Evolutionary conservation across 192 early-diverging fungal genomes (phyloP), one percentile per base, ranked within the genome.

Genomic region (Coemansia sp.): DNA sequence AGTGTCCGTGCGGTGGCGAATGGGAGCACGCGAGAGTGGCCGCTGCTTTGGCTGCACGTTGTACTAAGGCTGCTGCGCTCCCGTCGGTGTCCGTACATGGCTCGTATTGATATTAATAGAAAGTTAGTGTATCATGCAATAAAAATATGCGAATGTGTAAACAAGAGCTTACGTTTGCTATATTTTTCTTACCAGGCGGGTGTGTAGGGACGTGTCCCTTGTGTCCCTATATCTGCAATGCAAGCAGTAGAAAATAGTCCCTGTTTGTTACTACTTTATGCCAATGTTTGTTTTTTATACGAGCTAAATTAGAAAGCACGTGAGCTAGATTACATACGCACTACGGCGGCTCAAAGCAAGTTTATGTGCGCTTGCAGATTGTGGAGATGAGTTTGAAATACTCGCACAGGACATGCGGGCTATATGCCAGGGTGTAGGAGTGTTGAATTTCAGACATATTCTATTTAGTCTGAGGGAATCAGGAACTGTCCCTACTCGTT

Each of bases 61-160:
- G 71, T 70, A 60, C 76, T 79, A 3, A 73, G 57, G n/a, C 71
- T 79, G 61, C 71, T 73, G 2, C 52, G 52, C 12, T 79, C 71
- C 19, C 76, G 64, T 45, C 60, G 53, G 49, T 79, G 71, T 15
- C 38, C 52, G 35, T 59, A 61, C 22, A 14, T 39, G 4, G 32
- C 8, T 9, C 21, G 21, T 21, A 0, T 21, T 21, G 21, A 21
- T 45, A 4, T 10, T 5, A 12, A 38, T n/a, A 35, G 23, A 14
- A 27, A 21, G 21, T 21, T 21, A 1, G 32, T 35, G 32, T 53
- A 19, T 22, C 11, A 53, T 21, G 21, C 21, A 21, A 21, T 12
- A 15, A 8, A 19, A 27, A 55, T 14, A 25, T 10, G 8, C 8
- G 22, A 55, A 37, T 37, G 19, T 35, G 55, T 37, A 57, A 57